Evolutionary conservation across 1,139 yeast species (phyloP), one percentile per base, ranked within the genome.

Genomic region (Yamadazyma epiphylla): DNA sequence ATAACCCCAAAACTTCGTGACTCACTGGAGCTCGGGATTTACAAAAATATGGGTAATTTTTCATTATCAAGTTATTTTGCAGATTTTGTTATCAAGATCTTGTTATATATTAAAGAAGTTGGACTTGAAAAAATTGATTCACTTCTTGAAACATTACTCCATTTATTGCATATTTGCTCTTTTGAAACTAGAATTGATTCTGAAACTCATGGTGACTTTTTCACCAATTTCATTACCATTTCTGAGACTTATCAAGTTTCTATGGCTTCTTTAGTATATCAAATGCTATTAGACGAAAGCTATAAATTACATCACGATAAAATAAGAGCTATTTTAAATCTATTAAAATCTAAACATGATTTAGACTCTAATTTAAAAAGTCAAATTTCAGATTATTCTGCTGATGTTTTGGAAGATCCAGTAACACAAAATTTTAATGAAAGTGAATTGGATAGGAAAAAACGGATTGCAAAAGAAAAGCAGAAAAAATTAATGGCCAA

Each of bases 401-500:
- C 61, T 37, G 52, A 53, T 26, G 31, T 32, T 5, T 50, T 49
- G 11, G 51, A 45, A 11, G 36, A 45, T 17, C 39, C 45, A 19
- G 28, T 37, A 4, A 43, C 32, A 4, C 37, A 45, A 4, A 38
- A 39, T 4, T 36, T 31, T 7, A 41, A 52, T 7, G 70, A 69
- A 33, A 60, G 68, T 13, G 83, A 70, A 22, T 54, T 64, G 22
- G 86, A 76, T 29, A 68, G 73, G 22, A 82, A 80, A 52, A 84
- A 78, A 55, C 63, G 78, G 29, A 46, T 76, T 17, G 97, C 96
- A 0, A 72, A 77, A 45, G 80, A 74, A 34, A 74, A 94, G 41
- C 86, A 81, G 47, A 75, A 73, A 6, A 83, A 78, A 46, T 68
- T 89, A 26, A 56, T 89, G 72, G 87, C 80, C 2, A 87, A 82